A percentile compares a stretch with the other conserved stretches of the same genome.
phyloP scores from a whole-genome alignment of 1,284 basidiomycete genomes.

The Limonomyces culmigenus region DNA sequence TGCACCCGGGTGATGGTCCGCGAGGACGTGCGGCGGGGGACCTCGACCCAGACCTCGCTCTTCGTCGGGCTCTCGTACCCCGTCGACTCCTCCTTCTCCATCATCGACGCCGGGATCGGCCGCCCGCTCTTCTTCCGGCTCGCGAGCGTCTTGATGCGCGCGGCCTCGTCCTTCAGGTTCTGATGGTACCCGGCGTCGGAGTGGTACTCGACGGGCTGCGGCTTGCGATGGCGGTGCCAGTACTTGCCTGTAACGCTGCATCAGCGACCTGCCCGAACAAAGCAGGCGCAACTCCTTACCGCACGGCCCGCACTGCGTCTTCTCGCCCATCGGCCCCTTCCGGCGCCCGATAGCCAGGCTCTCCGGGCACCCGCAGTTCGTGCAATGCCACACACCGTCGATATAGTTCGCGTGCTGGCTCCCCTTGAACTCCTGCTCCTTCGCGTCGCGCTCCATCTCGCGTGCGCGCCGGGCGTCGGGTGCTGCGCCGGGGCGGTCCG shows the following conservation, averaged over 20 bases:
- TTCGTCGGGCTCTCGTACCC: constrained; percentile 40
- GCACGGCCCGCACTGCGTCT: constrained; percentile 83
- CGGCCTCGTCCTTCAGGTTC: constrained; percentile 36
- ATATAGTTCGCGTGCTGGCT: constrained; percentile 71
- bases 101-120: background rate
- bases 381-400: constrained; percentile 82
- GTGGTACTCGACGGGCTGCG: constrained; percentile 64
- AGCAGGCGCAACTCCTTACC: constrained; percentile 40
- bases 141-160: constrained; percentile 19
- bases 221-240: constrained; percentile 69
- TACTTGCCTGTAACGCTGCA: constrained; percentile 43
- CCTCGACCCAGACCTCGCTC: constrained; percentile 23
- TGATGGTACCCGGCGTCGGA: constrained; percentile 54
- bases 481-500: constrained; percentile 23
- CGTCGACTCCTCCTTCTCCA: constrained; percentile 6
- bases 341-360: constrained; percentile 66
- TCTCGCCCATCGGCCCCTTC: constrained; percentile 82
- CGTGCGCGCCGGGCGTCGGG: constrained; percentile 44
- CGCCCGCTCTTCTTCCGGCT: constrained; percentile 20
- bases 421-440: constrained; percentile 65
- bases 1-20: constrained; percentile 26
- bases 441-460: constrained; percentile 63
- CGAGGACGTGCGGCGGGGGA: constrained; percentile 17
- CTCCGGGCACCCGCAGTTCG: constrained; percentile 82
- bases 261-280: constrained; percentile 4